Conservation (phyloP, 805 yeast species). For the Komagataella ulmi region DNA sequence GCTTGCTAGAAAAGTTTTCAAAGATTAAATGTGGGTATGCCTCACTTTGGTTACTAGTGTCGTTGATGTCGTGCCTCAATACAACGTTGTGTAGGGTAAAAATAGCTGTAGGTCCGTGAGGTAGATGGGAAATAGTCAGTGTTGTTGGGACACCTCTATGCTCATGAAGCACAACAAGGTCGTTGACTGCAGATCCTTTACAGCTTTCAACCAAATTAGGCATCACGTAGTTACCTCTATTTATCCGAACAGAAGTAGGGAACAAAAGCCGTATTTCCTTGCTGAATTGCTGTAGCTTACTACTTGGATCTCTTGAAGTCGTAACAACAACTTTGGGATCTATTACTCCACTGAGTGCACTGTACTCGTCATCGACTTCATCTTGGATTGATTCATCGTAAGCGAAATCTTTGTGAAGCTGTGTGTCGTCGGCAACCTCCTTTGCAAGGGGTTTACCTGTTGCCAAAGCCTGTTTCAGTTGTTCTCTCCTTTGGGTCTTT, state of each 20-base stretch:
- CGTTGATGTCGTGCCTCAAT: slow-evolving; percentile 79
- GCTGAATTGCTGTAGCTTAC: slow-evolving; percentile 78
- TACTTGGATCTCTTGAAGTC: slow-evolving; percentile 84
- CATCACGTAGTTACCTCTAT: slow-evolving; percentile 87
- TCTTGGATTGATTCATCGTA: slow-evolving; percentile 70
- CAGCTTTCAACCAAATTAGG: slow-evolving; percentile 79
- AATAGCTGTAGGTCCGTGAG: slow-evolving; percentile 94
- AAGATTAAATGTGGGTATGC: slow-evolving; percentile 89
- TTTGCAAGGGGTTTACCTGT: slow-evolving; percentile 83
- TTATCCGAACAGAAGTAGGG: slow-evolving; percentile 79
- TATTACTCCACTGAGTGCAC: slow-evolving; percentile 70
- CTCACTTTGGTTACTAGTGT: slow-evolving; percentile 81
- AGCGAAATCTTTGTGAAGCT: slow-evolving; percentile 67
- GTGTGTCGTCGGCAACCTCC: slow-evolving; percentile 79
- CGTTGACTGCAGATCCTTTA: slow-evolving; percentile 68
- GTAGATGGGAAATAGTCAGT: slow-evolving; percentile 84
- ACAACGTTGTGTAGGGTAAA: slow-evolving; percentile 93
- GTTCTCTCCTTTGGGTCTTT: slow-evolving; percentile 74
- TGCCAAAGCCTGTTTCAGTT: slow-evolving; percentile 77
- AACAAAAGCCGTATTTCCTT: slow-evolving; percentile 84
- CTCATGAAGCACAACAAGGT: slow-evolving; percentile 78
- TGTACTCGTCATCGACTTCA: slow-evolving; percentile 84
- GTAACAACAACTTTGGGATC: slow-evolving; percentile 91
- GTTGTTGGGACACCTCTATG: slow-evolving; percentile 98
- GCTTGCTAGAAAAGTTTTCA: slow-evolving; percentile 70